Conservation (phyloP, 164 flowering plant genomes). For the Vitis cinerea region DNA sequence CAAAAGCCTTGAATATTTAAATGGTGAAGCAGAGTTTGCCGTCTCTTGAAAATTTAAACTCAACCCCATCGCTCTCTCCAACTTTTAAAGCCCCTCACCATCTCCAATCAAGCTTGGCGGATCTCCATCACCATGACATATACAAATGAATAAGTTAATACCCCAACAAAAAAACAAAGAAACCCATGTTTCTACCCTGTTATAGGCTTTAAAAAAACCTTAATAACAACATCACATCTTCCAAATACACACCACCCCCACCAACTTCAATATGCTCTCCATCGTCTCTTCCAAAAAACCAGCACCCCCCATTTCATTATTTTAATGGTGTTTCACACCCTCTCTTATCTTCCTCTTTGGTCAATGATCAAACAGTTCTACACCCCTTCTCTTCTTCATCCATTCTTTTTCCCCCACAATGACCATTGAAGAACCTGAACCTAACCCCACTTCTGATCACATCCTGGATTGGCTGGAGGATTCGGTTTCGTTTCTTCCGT, state of each 20-base stretch:
- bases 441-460: constrained; percentile 34
- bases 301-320: constrained; percentile 13
- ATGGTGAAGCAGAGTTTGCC: constrained; percentile 15
- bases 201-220: constrained; percentile 3
- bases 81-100: background rate
- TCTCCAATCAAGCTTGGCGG: background rate
- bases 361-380: background rate
- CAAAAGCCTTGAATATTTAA: background rate
- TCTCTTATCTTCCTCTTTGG: constrained; percentile 3
- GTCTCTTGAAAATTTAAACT: constrained; percentile 15
- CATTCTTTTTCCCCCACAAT: constrained; percentile 11
- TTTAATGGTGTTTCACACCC: background rate
- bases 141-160: constrained; percentile 19
- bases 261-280: constrained; percentile 42
- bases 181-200: background rate
- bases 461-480: constrained; percentile 55
- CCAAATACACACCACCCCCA: constrained; percentile 45
- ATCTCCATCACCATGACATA: constrained; percentile 13
- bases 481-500: constrained; percentile 39
- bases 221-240: constrained; percentile 35
- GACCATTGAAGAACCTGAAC: constrained; percentile 42
- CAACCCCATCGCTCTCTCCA: background rate
- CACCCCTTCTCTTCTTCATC: background rate
- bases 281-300: constrained; percentile 32
- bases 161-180: constrained; percentile 12